phyloP scores from a whole-genome alignment of 164 flowering plant species.

The Vitis labrusca region DNA sequence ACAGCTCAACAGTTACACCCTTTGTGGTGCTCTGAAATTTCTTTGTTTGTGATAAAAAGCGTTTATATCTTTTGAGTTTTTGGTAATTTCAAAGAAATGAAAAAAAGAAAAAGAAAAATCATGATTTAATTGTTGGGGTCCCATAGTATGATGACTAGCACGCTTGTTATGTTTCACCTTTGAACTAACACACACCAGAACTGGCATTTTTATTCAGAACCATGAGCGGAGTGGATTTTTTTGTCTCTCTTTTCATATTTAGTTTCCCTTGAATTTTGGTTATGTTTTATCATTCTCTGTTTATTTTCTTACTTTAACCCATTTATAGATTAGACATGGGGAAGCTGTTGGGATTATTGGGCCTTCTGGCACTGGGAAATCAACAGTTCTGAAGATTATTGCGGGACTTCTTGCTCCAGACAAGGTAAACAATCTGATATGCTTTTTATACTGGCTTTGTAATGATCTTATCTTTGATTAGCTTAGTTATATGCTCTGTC shows the following conservation, averaged over 20 bases:
- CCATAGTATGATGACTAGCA: too few relatives aligned
- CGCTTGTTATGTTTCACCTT: too few relatives aligned
- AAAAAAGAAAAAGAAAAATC: too few relatives aligned
- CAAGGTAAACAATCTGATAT: slow-evolving; percentile 44
- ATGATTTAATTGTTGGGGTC: too few relatives aligned
- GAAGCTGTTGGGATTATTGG: slow-evolving; percentile 99
- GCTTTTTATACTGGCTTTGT: background rate
- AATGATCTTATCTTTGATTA: background rate
- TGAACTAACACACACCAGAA: too few relatives aligned
- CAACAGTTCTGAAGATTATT: slow-evolving; percentile 85
- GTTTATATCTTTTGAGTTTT: too few relatives aligned
- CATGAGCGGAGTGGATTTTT: too few relatives aligned
- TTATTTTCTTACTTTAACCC: slow-evolving; percentile 3
- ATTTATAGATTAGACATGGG: slow-evolving; percentile 81
- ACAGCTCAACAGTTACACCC: too few relatives aligned
- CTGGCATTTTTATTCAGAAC: too few relatives aligned
- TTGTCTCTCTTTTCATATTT: background rate
- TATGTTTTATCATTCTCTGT: background rate
- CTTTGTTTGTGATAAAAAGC: too few relatives aligned
- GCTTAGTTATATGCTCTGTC: background rate
- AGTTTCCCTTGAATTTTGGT: background rate
- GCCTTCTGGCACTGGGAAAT: slow-evolving; percentile 99
- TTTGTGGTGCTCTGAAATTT: too few relatives aligned
- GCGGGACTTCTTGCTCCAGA: slow-evolving; percentile 99
- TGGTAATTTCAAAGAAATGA: too few relatives aligned